Percentiles rank a stretch among this genome's conserved stretches.
Evolutionary conservation across 148 eudicot genomes (phyloP).

Genomic region (Talinum fruticosum): DNA sequence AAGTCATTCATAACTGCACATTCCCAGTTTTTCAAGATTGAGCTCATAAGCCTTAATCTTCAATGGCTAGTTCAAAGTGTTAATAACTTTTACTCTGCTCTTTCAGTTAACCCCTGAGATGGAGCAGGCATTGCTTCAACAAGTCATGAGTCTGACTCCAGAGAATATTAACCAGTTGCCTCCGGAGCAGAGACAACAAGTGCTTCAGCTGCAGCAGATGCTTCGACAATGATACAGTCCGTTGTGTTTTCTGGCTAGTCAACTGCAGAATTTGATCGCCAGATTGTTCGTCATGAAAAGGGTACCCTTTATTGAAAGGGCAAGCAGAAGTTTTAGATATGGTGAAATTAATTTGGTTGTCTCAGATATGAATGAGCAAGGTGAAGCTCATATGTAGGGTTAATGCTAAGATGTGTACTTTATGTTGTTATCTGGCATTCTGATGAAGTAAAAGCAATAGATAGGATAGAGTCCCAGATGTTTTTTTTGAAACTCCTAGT

Average conservation of each 20-base stretch:
- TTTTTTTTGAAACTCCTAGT: background rate
- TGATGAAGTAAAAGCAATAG: background rate
- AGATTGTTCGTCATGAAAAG: too few relatives aligned
- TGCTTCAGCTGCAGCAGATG: constrained; percentile 86
- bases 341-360: background rate
- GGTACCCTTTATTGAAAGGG: too few relatives aligned
- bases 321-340: background rate
- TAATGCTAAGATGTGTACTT: background rate
- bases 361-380: background rate
- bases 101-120: constrained; percentile 70
- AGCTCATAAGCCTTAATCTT: background rate
- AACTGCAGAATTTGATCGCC: background rate
- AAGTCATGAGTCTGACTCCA: constrained; percentile 84
- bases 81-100: constrained; percentile 1
- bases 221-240: constrained; percentile 49
- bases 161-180: constrained; percentile 80
- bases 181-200: constrained; percentile 80
- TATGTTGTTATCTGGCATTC: background rate
- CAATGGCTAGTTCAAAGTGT: background rate
- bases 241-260: background rate
- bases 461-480: background rate
- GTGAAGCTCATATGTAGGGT: background rate
- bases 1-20: constrained; percentile 18
- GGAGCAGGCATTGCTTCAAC: constrained; percentile 78
- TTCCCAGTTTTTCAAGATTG: background rate